These are phyloP conservation scores for Escallonia herrerae DNA, from an alignment of 129 eudicot species.

Conservation along the genomic window DNA sequence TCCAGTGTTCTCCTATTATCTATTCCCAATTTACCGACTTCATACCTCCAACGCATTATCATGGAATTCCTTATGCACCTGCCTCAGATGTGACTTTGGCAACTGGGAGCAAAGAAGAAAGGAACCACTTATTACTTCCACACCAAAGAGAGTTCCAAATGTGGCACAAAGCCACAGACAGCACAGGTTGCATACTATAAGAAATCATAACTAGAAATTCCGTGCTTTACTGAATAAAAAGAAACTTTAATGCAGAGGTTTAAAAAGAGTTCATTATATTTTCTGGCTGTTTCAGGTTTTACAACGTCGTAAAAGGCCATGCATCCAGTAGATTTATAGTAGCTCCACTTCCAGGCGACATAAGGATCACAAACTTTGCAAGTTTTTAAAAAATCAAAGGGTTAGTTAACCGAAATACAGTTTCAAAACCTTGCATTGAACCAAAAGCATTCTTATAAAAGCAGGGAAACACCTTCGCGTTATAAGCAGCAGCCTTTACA, in stretches of 20 bases:
- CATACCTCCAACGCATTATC: constrained; percentile 64
- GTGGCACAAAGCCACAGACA: neutral
- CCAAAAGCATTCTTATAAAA: neutral
- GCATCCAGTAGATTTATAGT: no score
- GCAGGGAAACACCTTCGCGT: constrained; percentile 61
- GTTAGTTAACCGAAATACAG: neutral
- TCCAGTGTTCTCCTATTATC: constrained; percentile 1
- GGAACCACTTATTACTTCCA: neutral
- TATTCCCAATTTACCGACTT: constrained; percentile 4
- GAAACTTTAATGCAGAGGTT: no score
- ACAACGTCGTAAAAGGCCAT: no score
- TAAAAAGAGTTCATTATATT: no score
- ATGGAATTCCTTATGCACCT: constrained; percentile 83
- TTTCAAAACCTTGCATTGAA: neutral
- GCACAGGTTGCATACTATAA: neutral
- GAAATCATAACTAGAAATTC: neutral
- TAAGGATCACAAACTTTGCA: neutral
- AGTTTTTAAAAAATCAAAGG: no score
- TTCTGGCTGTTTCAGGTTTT: no score
- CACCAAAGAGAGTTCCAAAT: neutral
- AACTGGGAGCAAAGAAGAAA: constrained; percentile 33
- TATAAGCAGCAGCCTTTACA: constrained; percentile 82
- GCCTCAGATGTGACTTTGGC: constrained; percentile 77
- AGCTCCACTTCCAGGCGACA: no score
- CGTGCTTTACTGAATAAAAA: no score